Evolutionary conservation across 371 early-diverging fungal genomes (phyloP), one percentile per base, ranked within the genome.

Genomic region (Lichtheimia hyalospora): DNA sequence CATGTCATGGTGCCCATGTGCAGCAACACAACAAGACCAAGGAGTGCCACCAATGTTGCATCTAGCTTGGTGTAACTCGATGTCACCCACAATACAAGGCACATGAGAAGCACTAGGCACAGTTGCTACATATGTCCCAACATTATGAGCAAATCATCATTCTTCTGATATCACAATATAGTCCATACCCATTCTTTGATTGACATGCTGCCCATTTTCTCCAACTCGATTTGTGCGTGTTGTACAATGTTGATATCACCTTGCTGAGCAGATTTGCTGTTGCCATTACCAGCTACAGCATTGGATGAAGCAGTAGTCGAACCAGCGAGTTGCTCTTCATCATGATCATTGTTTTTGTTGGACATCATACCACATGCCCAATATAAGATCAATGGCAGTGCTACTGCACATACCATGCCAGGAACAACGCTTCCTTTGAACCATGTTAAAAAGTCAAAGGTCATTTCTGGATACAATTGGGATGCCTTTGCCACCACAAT

Each of bases 41-140:
- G 58, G 16, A 87, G 73, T 5, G 89, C 89, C 1, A 92, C 86
- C n/a, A 90, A 70, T 0, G 89, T 82, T 1, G 91, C 77, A 58
- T 89, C 87, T 3, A 92, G 60, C 14, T 79, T 75, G 25, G 87
- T 87, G 53, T 75, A 77, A 23, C 73, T 56, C 2, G 83, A 79
- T n/a, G 85, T 81, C 21, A 89, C 76, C 93, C 93, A 93, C 7
- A 89, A 54, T 13, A 64, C 53, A 18, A 93, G 81, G 44, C 89
- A 89, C 1, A 52, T 24, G 3, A 80, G 56, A 16, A 91, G 67
- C 5, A 89, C 79, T 6, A 60, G 51, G 39, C 81, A 77, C 4
- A 91, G 74, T 66, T 79, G 79, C 71, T 70, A 57, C 58, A 27
- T 44, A 27, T 34, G 34, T 28, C 10, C 34, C 34, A 34, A 34